Evolutionary conservation across 139 green algal genomes (phyloP), one percentile per base, ranked within the genome.

Genomic region (Axilococcus clingmanii): DNA sequence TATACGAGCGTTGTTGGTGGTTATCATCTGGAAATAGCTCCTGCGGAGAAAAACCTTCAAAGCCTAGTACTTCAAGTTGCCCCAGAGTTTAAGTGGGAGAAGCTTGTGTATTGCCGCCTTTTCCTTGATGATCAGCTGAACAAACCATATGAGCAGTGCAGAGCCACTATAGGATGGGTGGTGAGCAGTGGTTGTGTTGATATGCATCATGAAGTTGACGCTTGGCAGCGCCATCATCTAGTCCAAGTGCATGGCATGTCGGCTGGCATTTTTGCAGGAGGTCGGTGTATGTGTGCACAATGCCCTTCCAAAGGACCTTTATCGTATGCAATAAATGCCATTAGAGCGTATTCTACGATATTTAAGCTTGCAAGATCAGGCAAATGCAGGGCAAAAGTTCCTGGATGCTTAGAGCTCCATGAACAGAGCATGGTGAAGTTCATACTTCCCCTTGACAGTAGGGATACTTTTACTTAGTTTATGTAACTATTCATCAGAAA

Each of bases 141-240:
- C 9, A 49, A 49, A 32, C 41, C 41, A 17, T 49, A 23, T 49
- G 41, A 49, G 41, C 9, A 9, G 11, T 49, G 41, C 41, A 30
- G 41, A 30, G 9, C 41, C 12, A 23, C 41, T 35, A 19, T 49
- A 30, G 41, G 41, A 11, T 49, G 12, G 9, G 12, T 49, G 9
- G 25, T 49, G 41, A 12, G 9, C 12, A 32, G 11, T 23, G 12
- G 12, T 32, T 49, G 41, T 32, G 9, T 9, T 23, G 41, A 49
- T 32, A 9, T 12, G 9, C 9, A 30, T 17, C 9, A 9, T 49
- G 12, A 9, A 17, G 41, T 12, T 32, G 23, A 9, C 12, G 41
- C 41, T 12, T 49, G 41, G 41, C 9, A 11, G 41, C 12, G 9
- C 9, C 41, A n/a, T n/a, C n/a, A n/a, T n/a, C 41, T 19, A 32